Evolutionary conservation across 805 yeast species (phyloP), one percentile per base, ranked within the genome.

Genomic region (Monosporozyma aquatica): DNA sequence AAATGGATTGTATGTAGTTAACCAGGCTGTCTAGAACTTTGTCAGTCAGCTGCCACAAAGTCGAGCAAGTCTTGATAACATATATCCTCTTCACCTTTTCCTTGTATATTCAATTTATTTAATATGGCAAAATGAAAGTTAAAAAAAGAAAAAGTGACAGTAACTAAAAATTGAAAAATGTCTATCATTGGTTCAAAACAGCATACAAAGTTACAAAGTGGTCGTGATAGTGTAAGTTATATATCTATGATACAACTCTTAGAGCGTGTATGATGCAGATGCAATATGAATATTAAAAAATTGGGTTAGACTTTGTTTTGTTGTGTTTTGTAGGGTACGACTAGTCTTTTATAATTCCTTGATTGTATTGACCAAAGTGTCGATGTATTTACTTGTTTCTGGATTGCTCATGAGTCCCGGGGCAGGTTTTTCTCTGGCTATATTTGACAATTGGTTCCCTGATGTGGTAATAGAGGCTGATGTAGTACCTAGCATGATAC

Each of bases 361-460:
- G 17, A 46, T 42, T 9, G 38, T 35, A 15, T 41, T 41, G 18
- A 47, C 42, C 14, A 47, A 25, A n/a, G 45, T 43, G 17, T 38
- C 40, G n/a, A 46, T 41, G 17, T 41, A 38, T 36, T 46, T 43
- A n/a, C 37, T 41, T 28, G 47, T 47, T 9, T 47, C 51, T 11
- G 47, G 45, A 23, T 43, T 43, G 6, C 15, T 17, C 29, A 10
- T 18, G 13, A 25, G 20, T 10, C 35, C 35, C 11, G 35, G 35
- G 5, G 35, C 35, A 3, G 35, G 35, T 23, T 18, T 32, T 18
- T 32, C 35, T 20, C 23, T 32, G 23, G 18, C 11, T 7, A 10
- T 18, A 14, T 18, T 32, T 4, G 23, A 20, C 14, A 32, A 6
- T 32, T 32, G 35, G 15, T 40, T 40, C 8, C 29, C 38, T 15